These are phyloP conservation scores for Fusarium paranaense DNA, from an alignment of 2,329 filamentous ascomycete genomes.

Conservation along the genomic window DNA sequence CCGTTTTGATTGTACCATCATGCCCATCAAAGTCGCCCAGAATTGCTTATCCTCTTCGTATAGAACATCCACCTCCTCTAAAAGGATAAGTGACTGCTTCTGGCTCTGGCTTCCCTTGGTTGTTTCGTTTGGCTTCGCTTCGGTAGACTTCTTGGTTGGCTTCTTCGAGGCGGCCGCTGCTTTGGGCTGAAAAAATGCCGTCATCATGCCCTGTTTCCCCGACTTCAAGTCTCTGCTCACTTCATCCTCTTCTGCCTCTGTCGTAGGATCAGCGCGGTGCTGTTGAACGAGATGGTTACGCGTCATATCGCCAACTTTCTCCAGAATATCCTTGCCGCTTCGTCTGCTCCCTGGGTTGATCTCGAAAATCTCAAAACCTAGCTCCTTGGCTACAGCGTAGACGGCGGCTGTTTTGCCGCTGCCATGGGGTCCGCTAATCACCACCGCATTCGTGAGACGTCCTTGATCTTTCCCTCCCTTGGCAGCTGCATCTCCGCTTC, in stretches of 20 bases:
- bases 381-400: slow-evolving; percentile 90
- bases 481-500: slow-evolving; percentile 51
- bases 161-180: slow-evolving; percentile 39
- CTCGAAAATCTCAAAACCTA: slow-evolving; percentile 95
- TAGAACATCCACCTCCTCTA: slow-evolving; percentile 93
- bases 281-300: slow-evolving; percentile 87
- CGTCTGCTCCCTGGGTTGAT: slow-evolving; percentile 87
- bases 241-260: slow-evolving; percentile 46
- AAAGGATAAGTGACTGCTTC: slow-evolving; percentile 92
- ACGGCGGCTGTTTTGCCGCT: slow-evolving; percentile 95
- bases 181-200: slow-evolving; percentile 79
- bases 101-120: slow-evolving; percentile 65
- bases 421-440: slow-evolving; percentile 89
- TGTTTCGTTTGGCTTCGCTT: slow-evolving; percentile 43
- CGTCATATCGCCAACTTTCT: slow-evolving; percentile 96
- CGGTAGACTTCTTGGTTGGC: slow-evolving; percentile 43
- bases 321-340: slow-evolving; percentile 89
- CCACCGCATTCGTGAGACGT: slow-evolving; percentile 78
- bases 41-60: slow-evolving; percentile 98
- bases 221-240: slow-evolving; percentile 67
- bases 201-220: slow-evolving; percentile 82
- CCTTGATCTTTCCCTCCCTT: slow-evolving; percentile 56
- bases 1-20: slow-evolving; percentile 87
- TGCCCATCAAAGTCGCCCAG: slow-evolving; percentile 82
- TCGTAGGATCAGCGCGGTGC: slow-evolving; percentile 51